These are phyloP conservation scores for Termitomyces sp. DNA, from an alignment of 768 basidiomycete genomes.

Conservation along the genomic window DNA sequence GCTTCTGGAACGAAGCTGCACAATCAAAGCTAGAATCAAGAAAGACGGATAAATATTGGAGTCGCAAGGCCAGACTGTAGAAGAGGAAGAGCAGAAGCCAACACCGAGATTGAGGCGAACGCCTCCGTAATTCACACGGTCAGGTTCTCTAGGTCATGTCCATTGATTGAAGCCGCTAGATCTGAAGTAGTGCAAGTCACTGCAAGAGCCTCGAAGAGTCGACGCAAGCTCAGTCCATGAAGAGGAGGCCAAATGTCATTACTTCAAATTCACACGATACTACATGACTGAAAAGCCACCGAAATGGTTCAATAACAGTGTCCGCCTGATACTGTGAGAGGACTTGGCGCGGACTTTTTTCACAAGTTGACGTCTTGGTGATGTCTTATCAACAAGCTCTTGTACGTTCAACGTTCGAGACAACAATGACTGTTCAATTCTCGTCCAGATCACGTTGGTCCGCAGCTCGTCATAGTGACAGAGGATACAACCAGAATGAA, in stretches of 20 bases:
- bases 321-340: background rate
- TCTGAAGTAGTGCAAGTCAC: background rate
- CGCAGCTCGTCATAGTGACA: too few relatives aligned
- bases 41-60: background rate
- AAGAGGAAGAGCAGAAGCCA: background rate
- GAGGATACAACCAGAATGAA: too few relatives aligned
- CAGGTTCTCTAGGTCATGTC: background rate
- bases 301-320: background rate
- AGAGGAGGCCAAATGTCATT: background rate
- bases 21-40: background rate
- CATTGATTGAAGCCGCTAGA: too few relatives aligned
- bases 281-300: background rate
- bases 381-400: background rate
- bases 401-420: background rate
- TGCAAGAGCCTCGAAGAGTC: background rate
- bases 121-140: background rate
- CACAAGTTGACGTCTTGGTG: background rate
- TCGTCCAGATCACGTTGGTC: background rate
- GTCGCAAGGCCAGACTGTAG: background rate
- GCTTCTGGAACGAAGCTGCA: background rate
- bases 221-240: background rate
- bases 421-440: background rate
- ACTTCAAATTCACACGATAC: background rate
- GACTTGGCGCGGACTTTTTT: constrained; percentile 1
- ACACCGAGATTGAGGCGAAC: background rate